Percentiles rank a stretch among this genome's conserved stretches.
phyloP scores from a whole-genome alignment of 176 grass and related monocot genomes.

The Zizania latifolia region DNA sequence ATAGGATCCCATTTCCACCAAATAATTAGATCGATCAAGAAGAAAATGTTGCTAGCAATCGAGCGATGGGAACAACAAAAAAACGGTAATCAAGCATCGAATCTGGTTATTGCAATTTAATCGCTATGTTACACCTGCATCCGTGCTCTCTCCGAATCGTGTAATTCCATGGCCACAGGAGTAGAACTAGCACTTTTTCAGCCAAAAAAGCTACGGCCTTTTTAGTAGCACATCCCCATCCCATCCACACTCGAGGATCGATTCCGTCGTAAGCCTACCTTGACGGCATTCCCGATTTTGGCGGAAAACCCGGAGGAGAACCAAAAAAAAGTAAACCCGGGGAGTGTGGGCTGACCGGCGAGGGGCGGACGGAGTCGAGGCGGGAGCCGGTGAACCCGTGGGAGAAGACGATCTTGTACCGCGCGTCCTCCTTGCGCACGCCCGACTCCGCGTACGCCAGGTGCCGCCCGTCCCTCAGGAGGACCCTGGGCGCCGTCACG shows the following conservation, averaged over 20 bases:
- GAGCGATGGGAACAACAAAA: not conserved
- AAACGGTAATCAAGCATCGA: not conserved
- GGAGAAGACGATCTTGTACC: conserved; percentile 64
- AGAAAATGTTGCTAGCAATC: not conserved
- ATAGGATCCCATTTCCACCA: not conserved
- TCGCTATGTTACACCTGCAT: not conserved
- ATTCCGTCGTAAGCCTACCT: not conserved
- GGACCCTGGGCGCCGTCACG: conserved; percentile 52
- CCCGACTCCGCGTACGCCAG: conserved; percentile 73
- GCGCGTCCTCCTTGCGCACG: conserved; percentile 48
- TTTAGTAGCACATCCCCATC: not conserved
- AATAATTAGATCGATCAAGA: not conserved
- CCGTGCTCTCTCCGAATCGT: not conserved
- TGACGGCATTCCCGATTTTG: not conserved
- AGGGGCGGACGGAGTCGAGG: conserved; percentile 33
- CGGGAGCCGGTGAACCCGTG: conserved; percentile 67
- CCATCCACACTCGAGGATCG: not conserved
- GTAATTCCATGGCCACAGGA: not conserved
- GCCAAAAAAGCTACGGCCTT: not conserved
- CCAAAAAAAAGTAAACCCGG: not conserved
- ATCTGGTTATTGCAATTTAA: not conserved
- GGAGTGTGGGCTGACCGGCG: conserved; percentile 33
- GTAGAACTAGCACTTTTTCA: not conserved
- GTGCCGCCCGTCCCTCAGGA: conserved; percentile 61
- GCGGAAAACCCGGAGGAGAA: not conserved